phyloP scores from a whole-genome alignment of 352 stramenopile genomes.

The Globisporangium alternatum region DNA sequence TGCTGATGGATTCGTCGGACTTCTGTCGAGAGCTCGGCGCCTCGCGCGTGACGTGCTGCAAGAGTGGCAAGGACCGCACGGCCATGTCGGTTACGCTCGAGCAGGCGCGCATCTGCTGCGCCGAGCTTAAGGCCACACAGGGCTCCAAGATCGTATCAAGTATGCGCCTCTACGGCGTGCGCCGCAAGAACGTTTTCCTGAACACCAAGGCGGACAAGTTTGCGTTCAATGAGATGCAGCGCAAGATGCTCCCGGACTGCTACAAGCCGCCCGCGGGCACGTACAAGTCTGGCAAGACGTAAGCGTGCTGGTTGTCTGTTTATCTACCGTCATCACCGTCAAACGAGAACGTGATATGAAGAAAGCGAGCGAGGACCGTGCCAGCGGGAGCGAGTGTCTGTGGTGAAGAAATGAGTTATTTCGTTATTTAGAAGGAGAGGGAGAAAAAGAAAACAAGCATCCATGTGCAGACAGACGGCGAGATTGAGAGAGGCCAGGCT shows the following conservation, averaged over 20 bases:
- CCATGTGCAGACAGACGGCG: not conserved
- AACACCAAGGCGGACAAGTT: slow-evolving; percentile 86
- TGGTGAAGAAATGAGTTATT: slow-evolving; percentile 11
- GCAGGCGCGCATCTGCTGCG: slow-evolving; percentile 68
- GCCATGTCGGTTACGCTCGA: slow-evolving; percentile 97
- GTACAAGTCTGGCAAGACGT: slow-evolving; percentile 85
- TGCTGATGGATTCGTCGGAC: slow-evolving; percentile 81
- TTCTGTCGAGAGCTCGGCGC: slow-evolving; percentile 87
- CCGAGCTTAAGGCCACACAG: slow-evolving; percentile 55
- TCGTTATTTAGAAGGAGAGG: slow-evolving; percentile 17
- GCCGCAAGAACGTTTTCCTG: slow-evolving; percentile 78
- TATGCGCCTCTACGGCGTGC: slow-evolving; percentile 75
- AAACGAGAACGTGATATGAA: slow-evolving; percentile 9
- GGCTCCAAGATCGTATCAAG: slow-evolving; percentile 55
- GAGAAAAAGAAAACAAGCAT: slow-evolving; percentile 8
- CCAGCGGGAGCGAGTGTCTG: not conserved
- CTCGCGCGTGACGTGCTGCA: slow-evolving; percentile 95
- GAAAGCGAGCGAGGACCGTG: not conserved
- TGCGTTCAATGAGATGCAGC: slow-evolving; percentile 87
- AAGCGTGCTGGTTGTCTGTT: slow-evolving; percentile 4
- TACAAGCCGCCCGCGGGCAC: slow-evolving; percentile 81
- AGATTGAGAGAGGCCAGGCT: not conserved
- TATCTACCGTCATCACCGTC: slow-evolving; percentile 2
- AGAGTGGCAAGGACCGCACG: slow-evolving; percentile 96
- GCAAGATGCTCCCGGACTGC: slow-evolving; percentile 79